Evolutionary conservation across 305 asterid genomes (phyloP).

Genomic region (Andrographis paniculata): DNA sequence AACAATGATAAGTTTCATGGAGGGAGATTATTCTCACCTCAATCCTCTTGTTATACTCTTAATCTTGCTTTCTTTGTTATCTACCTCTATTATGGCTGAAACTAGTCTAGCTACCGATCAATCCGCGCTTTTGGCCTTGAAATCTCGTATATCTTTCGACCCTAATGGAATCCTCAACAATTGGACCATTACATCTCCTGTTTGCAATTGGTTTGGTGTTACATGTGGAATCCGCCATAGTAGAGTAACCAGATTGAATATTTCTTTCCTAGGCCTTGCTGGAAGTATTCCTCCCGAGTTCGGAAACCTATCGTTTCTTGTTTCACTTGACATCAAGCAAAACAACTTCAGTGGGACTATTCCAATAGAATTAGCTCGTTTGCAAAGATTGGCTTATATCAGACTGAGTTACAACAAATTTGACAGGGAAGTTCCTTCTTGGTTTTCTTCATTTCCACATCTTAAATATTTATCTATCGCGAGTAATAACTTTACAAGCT

Average conservation of each 20-base stretch:
- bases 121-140: conserved; percentile 20
- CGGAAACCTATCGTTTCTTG: conserved; percentile 24
- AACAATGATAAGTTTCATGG: too few species aligned
- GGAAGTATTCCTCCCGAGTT: conserved; percentile 20
- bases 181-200: conserved; percentile 19
- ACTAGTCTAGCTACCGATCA: conserved; percentile 25
- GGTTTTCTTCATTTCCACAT: conserved; percentile 17
- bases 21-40: too few species aligned
- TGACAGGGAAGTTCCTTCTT: conserved; percentile 18
- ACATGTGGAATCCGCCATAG: conserved; percentile 20
- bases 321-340: conserved; percentile 14
- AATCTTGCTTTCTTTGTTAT: too few species aligned
- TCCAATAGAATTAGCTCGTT: conserved; percentile 3
- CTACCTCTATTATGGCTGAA: too few species aligned
- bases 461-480: conserved; percentile 12
- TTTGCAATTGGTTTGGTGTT: conserved; percentile 22
- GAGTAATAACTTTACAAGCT: conserved; percentile 20
- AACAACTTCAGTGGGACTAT: conserved; percentile 14
- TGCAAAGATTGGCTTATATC: conserved; percentile 7
- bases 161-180: conserved; percentile 1
- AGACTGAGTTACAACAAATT: conserved; percentile 9
- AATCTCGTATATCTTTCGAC: conserved; percentile 3
- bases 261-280: conserved; percentile 17
- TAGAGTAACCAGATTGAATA: conserved; percentile 11
- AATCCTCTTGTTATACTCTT: too few species aligned